phyloP scores from a whole-genome alignment of 1,284 basidiomycete species.

The Ganoderma resinaceum region DNA sequence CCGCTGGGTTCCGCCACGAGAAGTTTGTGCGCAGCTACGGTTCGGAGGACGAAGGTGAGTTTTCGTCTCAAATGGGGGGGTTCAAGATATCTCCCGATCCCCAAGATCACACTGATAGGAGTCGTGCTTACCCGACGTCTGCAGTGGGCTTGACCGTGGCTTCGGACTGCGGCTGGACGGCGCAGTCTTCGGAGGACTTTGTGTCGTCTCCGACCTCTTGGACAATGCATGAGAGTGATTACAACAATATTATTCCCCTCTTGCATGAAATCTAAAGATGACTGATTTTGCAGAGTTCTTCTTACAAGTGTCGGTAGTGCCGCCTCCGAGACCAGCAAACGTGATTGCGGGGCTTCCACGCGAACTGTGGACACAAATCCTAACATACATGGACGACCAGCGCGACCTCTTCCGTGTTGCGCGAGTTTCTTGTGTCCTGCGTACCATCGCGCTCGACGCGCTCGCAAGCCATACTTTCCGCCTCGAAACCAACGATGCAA shows the following conservation, averaged over 20 bases:
- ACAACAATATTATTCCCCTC: no score
- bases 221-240: constrained; percentile 4
- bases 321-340: neutral
- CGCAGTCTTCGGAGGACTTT: constrained; percentile 1
- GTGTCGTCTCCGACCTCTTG: neutral
- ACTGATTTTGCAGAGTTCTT: neutral
- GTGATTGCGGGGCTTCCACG: neutral
- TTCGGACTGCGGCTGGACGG: constrained; percentile 3
- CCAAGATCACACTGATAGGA: neutral
- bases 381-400: neutral
- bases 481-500: neutral
- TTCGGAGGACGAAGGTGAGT: constrained; percentile 2
- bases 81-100: neutral
- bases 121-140: neutral
- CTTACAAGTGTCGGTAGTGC: neutral
- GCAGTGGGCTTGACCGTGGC: neutral
- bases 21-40: constrained; percentile 3
- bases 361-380: constrained; percentile 8
- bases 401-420: constrained; percentile 1
- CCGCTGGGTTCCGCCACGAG: constrained; percentile 1
- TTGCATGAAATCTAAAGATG: no score
- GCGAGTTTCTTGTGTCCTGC: constrained; percentile 4
- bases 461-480: constrained; percentile 1
- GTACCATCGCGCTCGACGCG: neutral
- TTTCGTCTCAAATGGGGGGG: neutral